These are phyloP conservation scores for Tricholoma sp. DNA, from an alignment of 768 basidiomycete species.

Conservation along the genomic window DNA sequence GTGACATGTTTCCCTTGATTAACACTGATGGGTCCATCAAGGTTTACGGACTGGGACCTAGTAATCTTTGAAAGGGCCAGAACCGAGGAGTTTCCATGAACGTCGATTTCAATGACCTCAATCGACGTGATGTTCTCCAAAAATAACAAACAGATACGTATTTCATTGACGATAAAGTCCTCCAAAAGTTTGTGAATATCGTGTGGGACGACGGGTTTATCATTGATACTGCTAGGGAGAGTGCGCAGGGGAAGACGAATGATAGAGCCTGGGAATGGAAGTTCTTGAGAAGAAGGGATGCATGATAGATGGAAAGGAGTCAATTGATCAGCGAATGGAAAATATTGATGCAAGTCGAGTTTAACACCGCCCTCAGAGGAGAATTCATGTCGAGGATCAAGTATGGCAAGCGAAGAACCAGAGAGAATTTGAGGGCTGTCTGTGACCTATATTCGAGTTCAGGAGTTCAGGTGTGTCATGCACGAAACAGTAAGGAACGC, in stretches of 20 bases:
- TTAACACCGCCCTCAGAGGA: conserved; percentile 24
- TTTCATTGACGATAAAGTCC: conserved; percentile 37
- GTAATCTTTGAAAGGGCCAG: conserved; percentile 16
- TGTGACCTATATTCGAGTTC: conserved; percentile 28
- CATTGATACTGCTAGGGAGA: conserved; percentile 27
- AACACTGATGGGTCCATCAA: too few relatives aligned
- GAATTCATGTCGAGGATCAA: conserved; percentile 36
- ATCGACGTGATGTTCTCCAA: conserved; percentile 34
- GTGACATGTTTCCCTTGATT: neutral
- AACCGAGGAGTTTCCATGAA: conserved; percentile 12
- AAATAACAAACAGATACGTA: conserved; percentile 37
- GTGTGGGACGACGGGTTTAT: conserved; percentile 21
- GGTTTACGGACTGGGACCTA: neutral
- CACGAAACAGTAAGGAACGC: neutral
- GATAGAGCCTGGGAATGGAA: conserved; percentile 32
- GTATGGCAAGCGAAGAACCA: conserved; percentile 29
- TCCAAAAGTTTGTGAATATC: conserved; percentile 34
- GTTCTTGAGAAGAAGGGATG: conserved; percentile 10
- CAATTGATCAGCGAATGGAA: conserved; percentile 25
- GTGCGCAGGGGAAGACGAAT: conserved; percentile 43
- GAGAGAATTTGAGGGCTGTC: conserved; percentile 48
- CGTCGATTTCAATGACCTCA: conserved; percentile 33
- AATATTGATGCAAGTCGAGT: conserved; percentile 18
- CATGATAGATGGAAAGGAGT: conserved; percentile 22
- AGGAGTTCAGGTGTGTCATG: too few relatives aligned